These are phyloP conservation scores for Aspergillus sclerotiicarbonarius DNA, from an alignment of 495 filamentous ascomycete species.

Conservation along the genomic window DNA sequence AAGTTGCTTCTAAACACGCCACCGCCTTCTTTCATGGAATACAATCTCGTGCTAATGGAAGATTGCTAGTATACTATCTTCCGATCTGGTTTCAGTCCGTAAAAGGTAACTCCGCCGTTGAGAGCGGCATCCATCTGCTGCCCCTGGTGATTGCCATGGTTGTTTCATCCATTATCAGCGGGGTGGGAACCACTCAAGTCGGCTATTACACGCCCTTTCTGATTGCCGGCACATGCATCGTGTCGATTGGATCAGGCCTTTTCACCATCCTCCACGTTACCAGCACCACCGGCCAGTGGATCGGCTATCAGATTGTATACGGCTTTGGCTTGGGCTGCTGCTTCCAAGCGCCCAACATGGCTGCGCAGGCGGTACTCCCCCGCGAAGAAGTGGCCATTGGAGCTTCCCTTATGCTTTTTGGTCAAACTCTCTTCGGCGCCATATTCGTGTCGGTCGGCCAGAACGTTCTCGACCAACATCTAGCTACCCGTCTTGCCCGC, in stretches of 20 bases:
- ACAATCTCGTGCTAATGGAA: slow-evolving; percentile 15
- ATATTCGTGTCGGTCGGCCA: slow-evolving; percentile 37
- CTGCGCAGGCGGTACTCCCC: slow-evolving; percentile 39
- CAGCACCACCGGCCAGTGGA: slow-evolving; percentile 47
- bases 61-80: slow-evolving; percentile 38
- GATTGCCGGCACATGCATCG: slow-evolving; percentile 51
- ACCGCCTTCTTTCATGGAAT: background rate
- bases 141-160: slow-evolving; percentile 33
- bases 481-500: slow-evolving; percentile 19
- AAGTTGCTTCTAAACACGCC: too few species aligned
- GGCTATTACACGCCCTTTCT: slow-evolving; percentile 72
- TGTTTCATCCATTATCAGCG: slow-evolving; percentile 32
- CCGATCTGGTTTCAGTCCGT: slow-evolving; percentile 56
- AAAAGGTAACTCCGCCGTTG: slow-evolving; percentile 58
- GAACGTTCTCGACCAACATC: slow-evolving; percentile 29
- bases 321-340: slow-evolving; percentile 40
- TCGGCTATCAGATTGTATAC: slow-evolving; percentile 29
- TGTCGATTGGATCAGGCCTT: slow-evolving; percentile 62
- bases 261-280: slow-evolving; percentile 52
- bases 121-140: slow-evolving; percentile 52
- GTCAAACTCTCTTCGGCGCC: slow-evolving; percentile 38
- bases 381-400: slow-evolving; percentile 36
- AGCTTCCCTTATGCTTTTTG: slow-evolving; percentile 37
- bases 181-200: slow-evolving; percentile 50
- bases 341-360: slow-evolving; percentile 32